Base-by-base conservation (phyloP, 108 stramenopile species). In the Craspedostauros australis region DNA sequence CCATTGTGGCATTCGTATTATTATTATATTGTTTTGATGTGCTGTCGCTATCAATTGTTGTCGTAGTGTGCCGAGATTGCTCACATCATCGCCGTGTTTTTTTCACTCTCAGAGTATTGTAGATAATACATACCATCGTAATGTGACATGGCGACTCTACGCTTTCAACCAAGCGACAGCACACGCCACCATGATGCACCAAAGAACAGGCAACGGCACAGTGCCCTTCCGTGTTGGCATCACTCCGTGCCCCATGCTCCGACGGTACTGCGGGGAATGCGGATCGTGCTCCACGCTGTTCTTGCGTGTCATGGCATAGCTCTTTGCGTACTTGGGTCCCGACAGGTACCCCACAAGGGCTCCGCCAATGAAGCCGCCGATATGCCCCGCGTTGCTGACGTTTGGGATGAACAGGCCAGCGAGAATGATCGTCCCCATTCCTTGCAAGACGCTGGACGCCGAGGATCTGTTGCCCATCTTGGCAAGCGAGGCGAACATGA, bases 321-420 rank as follows among this genome's bases (percentile, higher is more conserved):
- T 55, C 37, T 66, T 77, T 22, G 46, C 50, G 50, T 85, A 91
- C 4, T 66, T 59, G 16, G 85, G 89, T 2, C 79, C 82, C 66
- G 62, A 86, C 6, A 84, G 30, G 21, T 62, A 64, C 1, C 83
- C 89, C 26, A 80, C 54, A 1, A 78, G 2, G 18, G 45, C 54
- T 1, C 89, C 89, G n/a, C 78, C 68, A 5, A 85, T 20, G 54
- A 91, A 91, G 2, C 85, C 89, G 9, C 83, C 85, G 16, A 85
- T 21, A 43, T 84, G 82, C 1, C 75, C 64, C 7, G 80, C 80
- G 54, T 72, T 82, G 25, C 79, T 85, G 4, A 91, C 65, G 47
- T 66, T 60, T 5, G 75, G 75, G 29, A 78, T 46, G 3, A 75
- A 44, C 28, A 56, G 32, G 16, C 85, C 83, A 50, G 69, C 70